phyloP scores from a whole-genome alignment of 2,329 filamentous ascomycete species.

The Claviceps pazoutovae region DNA sequence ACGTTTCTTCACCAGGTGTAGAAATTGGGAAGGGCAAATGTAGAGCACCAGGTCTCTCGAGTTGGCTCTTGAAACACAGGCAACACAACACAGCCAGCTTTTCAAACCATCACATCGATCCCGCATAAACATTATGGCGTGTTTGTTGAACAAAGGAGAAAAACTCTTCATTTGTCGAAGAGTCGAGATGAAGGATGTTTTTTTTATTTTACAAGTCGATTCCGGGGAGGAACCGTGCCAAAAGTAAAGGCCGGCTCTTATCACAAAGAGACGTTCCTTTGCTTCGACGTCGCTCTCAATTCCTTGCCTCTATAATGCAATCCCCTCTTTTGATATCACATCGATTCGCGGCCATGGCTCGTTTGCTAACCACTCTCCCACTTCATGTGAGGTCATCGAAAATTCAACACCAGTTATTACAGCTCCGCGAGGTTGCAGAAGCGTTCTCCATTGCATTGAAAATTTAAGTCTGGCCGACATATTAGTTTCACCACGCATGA shows the following conservation, averaged over 20 bases:
- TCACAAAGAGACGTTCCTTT: slow-evolving; percentile 19
- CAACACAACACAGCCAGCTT: neutral
- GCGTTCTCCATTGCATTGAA: slow-evolving; percentile 19
- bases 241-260: slow-evolving; percentile 22
- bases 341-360: slow-evolving; percentile 15
- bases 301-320: slow-evolving; percentile 29
- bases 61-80: neutral
- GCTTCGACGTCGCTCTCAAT: slow-evolving; percentile 20
- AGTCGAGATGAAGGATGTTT: slow-evolving; percentile 27
- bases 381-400: slow-evolving; percentile 13
- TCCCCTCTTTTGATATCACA: slow-evolving; percentile 22
- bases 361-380: slow-evolving; percentile 14
- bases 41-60: neutral
- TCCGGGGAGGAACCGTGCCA: slow-evolving; percentile 18
- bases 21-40: neutral
- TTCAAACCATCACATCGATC: neutral
- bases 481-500: slow-evolving; percentile 6
- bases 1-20: too few relatives aligned
- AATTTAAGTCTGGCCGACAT: slow-evolving; percentile 21
- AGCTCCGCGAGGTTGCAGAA: slow-evolving; percentile 24
- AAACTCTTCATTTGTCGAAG: slow-evolving; percentile 18
- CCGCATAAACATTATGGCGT: slow-evolving; percentile 14
- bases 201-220: slow-evolving; percentile 31
- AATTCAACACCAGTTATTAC: slow-evolving; percentile 18
- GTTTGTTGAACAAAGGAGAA: slow-evolving; percentile 13